phyloP scores from a whole-genome alignment of 768 basidiomycete genomes.

The Scleroderma bovista region DNA sequence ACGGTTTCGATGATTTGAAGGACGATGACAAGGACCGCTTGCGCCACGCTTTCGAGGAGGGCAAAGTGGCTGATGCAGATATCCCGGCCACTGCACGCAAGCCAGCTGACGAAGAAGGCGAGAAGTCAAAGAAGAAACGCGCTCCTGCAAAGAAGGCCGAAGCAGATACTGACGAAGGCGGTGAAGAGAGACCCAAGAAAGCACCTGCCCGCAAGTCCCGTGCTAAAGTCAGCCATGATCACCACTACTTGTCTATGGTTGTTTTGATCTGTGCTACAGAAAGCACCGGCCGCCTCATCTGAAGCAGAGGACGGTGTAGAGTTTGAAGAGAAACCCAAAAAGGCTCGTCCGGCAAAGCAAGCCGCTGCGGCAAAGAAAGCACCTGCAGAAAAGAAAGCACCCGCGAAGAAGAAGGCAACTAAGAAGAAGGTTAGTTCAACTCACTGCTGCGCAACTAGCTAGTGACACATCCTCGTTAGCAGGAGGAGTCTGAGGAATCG shows the following conservation, averaged over 20 bases:
- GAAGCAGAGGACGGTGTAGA: conserved; percentile 29
- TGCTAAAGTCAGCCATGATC: conserved; percentile 27
- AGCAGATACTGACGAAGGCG: conserved; percentile 30
- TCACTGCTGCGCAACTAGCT: neutral
- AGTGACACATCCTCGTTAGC: neutral
- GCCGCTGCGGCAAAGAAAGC: conserved; percentile 42
- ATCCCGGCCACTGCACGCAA: conserved; percentile 72
- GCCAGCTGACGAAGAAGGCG: conserved; percentile 42
- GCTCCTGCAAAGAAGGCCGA: conserved; percentile 30
- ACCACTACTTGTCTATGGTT: conserved; percentile 4
- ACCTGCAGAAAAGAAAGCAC: conserved; percentile 38
- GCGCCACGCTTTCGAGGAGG: conserved; percentile 67
- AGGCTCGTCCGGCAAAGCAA: conserved; percentile 43
- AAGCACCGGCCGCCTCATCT: conserved; percentile 14
- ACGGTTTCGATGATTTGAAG: conserved; percentile 75
- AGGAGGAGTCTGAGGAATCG: conserved; percentile 35
- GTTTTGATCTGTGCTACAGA: conserved; percentile 18
- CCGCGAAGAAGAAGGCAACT: conserved; percentile 30
- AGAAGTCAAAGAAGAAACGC: conserved; percentile 51
- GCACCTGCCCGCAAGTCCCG: conserved; percentile 31
- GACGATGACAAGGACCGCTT: conserved; percentile 69
- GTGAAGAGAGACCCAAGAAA: conserved; percentile 26
- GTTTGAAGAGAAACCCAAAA: conserved; percentile 43
- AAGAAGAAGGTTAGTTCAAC: conserved; percentile 33
- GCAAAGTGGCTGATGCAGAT: conserved; percentile 78